phyloP scores from a whole-genome alignment of 1,284 basidiomycete species.

The Spongispora temasekensis region DNA sequence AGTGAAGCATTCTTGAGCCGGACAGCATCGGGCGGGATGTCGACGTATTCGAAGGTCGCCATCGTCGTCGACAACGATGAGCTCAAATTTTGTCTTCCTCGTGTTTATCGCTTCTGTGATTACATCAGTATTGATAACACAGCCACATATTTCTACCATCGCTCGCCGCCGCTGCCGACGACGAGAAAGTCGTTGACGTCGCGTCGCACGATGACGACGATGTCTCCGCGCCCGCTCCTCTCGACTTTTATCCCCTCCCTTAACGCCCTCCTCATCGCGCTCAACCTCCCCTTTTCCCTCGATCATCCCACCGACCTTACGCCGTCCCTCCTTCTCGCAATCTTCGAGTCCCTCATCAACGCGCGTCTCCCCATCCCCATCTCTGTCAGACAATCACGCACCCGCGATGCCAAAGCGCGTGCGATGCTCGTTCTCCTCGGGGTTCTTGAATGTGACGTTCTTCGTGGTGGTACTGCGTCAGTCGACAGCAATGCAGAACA shows the following conservation, averaged over 20 bases:
- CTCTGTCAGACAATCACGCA: slow-evolving; percentile 42
- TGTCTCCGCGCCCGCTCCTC: slow-evolving; percentile 12
- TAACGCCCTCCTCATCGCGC: slow-evolving; percentile 49
- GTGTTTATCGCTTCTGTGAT: too few species aligned
- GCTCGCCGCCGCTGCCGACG: not conserved
- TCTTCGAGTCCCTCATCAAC: slow-evolving; percentile 55
- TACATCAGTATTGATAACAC: slow-evolving; percentile 6
- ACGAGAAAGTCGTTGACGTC: not conserved
- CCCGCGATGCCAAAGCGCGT: slow-evolving; percentile 43
- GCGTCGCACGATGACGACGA: slow-evolving; percentile 13
- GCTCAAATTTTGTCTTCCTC: too few species aligned
- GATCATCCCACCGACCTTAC: not conserved
- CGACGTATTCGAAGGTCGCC: slow-evolving; percentile 54
- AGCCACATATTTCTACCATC: slow-evolving; percentile 12
- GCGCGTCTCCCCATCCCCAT: slow-evolving; percentile 48
- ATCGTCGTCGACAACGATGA: slow-evolving; percentile 27
- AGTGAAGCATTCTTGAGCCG: slow-evolving; percentile 41
- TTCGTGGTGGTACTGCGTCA: slow-evolving; percentile 38
- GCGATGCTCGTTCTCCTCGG: slow-evolving; percentile 80
- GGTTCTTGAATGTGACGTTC: slow-evolving; percentile 67
- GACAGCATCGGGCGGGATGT: slow-evolving; percentile 48
- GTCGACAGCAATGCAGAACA: slow-evolving; percentile 6
- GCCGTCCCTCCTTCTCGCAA: not conserved
- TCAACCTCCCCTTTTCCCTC: slow-evolving; percentile 56
- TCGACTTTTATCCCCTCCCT: slow-evolving; percentile 28